Evolutionary conservation across 2,329 filamentous ascomycete species (phyloP).

Genomic region (Ceratocystis smalleyi): DNA sequence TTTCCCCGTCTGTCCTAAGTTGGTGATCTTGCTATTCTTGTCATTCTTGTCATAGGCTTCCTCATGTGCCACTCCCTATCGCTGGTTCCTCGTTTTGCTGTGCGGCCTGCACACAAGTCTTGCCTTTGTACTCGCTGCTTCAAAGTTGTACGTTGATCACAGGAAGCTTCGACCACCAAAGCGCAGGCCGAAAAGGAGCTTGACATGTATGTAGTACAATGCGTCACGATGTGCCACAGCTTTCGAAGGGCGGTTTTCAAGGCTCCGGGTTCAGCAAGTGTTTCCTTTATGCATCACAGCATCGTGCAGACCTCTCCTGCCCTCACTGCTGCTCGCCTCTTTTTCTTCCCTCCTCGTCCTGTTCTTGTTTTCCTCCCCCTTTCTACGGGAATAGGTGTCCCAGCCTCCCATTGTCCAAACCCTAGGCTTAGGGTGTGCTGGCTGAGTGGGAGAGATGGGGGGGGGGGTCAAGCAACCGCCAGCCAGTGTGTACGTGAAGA

Average conservation of each 20-base stretch:
- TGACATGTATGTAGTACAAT: constrained; percentile 5
- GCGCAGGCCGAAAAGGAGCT: background rate
- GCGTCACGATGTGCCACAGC: background rate
- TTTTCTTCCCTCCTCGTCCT: background rate
- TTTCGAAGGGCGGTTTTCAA: background rate
- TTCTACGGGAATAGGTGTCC: background rate
- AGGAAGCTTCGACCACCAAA: constrained; percentile 3
- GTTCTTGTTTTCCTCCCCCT: background rate
- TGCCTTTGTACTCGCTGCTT: too few relatives aligned
- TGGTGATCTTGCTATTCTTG: too few relatives aligned
- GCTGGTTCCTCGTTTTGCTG: background rate
- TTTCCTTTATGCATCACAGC: background rate
- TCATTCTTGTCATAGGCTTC: background rate
- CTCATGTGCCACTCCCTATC: background rate
- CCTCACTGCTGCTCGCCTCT: background rate
- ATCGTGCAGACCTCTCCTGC: background rate
- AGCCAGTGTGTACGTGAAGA: too few relatives aligned
- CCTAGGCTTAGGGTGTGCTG: background rate
- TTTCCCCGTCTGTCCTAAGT: too few relatives aligned
- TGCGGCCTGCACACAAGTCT: background rate
- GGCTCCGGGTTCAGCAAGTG: background rate
- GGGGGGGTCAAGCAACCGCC: too few relatives aligned
- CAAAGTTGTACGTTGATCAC: too few relatives aligned
- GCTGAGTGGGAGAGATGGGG: too few relatives aligned
- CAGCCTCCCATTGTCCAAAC: background rate